Evolutionary conservation across 1,284 basidiomycete species (phyloP), one percentile per base, ranked within the genome.

Genomic region (Marasmius sp.): DNA sequence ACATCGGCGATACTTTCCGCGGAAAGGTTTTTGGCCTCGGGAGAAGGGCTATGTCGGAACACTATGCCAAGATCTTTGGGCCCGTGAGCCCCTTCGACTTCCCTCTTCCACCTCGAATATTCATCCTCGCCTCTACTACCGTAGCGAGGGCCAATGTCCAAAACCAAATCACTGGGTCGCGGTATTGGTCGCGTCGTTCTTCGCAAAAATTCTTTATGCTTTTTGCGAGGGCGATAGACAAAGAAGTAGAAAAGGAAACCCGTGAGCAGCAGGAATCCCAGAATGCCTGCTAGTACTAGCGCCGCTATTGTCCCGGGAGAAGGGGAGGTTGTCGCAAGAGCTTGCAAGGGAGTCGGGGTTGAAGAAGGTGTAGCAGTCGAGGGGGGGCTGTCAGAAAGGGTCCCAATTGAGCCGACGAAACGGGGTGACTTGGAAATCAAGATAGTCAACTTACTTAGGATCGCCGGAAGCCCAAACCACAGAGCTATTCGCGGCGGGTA

Each of bases 231-330:
- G 37, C 83, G 80, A 59, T 79, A 73, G 49, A 80, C 67, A 57
- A 79, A 70, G 59, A 79, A 76, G 61, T 74, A 79, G 62, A 79
- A 78, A 22, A 83, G 72, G 1, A 71, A 51, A 39, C 77, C 72
- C 38, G 79, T 69, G 53, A 81, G 60, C 10, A 84, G 64, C 22
- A 88, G 59, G 66, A 85, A 77, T 16, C 80, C 77, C 9, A 90
- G 75, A 20, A 84, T 71, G 27, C 80, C 78, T 6, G 82, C 85
- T 2, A 91, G 77, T 9, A 79, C 81, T 34, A 88, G 77, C 0
- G 86, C 89, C 34, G 87, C 88, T 59, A 88, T 83, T 0, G 86
- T 85, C 47, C 87, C 87, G 64, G 75, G 74, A 5, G 82, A 39
- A 73, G 74, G 12, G 64, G 58, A 41, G 64, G 62, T 36, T 33